Evolutionary conservation across 2,329 filamentous ascomycete species (phyloP), one percentile per base, ranked within the genome.

Genomic region (Xylariaceae sp.): DNA sequence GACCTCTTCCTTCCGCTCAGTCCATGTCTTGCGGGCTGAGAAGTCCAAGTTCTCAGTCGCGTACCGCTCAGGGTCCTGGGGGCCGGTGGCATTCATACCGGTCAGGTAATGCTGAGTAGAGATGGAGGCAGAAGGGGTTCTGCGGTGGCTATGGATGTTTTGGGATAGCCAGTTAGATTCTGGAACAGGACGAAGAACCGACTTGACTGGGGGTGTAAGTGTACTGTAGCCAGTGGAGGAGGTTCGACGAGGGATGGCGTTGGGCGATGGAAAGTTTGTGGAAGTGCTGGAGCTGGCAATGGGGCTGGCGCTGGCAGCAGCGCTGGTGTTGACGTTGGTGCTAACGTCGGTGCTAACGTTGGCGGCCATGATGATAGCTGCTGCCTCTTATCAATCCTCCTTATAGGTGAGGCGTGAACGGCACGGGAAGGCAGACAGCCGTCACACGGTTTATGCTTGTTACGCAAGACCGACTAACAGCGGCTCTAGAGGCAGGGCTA

Each of bases 1-100:
- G 56, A 93, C 86, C 70, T 83, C 84, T 70, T 94, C 89, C 75
- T 94, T 93, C 64, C 88, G 82, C 2, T 78, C 72, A 6, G 82
- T 85, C 90, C 90, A 94, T 15, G 80, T 77, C 53, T 75, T 76
- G 59, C 72, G 73, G 3, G 74, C 70, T 2, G 72, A 72, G 65
- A 80, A 81, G 68, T 81, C 76, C 59, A 84, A 75, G 66, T 84
- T 80, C 56, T 82, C 78, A 44, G 76, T 74, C 57, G 78, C 80
- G 57, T 80, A 85, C 51, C 81, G 79, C 53, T 72, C 67, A 10
- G 81, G 78, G 64, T 84, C 78, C 5, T 76, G 76, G 10, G 76
- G 71, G 13, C 71, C 68, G 27, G 73, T 69, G 3, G 72, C 64
- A 26, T 68, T 58, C 72, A 77, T 77, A 62, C 63, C 68, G 59